Percentiles rank a stretch among this genome's conserved stretches.
Evolutionary conservation across 805 yeast genomes (phyloP).

Genomic region (Kuraishia cidri): DNA sequence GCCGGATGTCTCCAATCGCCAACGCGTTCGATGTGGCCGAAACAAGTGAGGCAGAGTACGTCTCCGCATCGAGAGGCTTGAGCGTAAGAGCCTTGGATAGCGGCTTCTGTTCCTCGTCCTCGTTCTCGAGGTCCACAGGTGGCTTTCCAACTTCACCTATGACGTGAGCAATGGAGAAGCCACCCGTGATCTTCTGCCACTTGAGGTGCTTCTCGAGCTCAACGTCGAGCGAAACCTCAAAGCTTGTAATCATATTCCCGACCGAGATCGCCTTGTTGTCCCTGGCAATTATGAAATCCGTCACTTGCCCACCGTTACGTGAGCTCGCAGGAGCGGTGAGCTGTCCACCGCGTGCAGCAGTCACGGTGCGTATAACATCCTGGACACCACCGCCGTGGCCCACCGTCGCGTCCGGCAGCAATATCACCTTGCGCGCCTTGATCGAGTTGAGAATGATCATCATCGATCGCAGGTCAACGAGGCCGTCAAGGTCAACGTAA

Average conservation of each 20-base stretch:
- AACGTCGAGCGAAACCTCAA: constrained; percentile 64
- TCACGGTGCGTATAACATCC: constrained; percentile 6
- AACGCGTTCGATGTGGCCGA: constrained; percentile 27
- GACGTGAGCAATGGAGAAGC: constrained; percentile 75
- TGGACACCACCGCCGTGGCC: constrained; percentile 12
- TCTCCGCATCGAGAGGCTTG: constrained; percentile 4
- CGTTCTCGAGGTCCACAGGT: constrained; percentile 1
- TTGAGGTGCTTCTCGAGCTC: constrained; percentile 46
- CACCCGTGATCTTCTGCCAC: constrained; percentile 84
- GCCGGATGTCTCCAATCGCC: constrained; percentile 81
- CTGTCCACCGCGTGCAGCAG: not conserved
- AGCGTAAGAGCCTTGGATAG: constrained; percentile 7
- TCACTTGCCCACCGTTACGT: constrained; percentile 8
- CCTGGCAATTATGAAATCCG: constrained; percentile 18
- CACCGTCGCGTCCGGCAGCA: constrained; percentile 13
- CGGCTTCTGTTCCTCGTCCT: constrained; percentile 2
- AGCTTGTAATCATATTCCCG: constrained; percentile 41
- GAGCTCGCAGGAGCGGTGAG: not conserved
- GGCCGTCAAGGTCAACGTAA: constrained; percentile 74
- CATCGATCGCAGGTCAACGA: constrained; percentile 77
- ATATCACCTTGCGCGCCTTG: constrained; percentile 70
- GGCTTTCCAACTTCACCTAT: constrained; percentile 43
- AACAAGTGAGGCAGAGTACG: constrained; percentile 3
- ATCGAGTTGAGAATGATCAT: constrained; percentile 68
- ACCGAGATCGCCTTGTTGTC: constrained; percentile 34